A percentile compares a stretch with the other conserved stretches of the same genome.
Evolutionary conservation across 805 yeast genomes (phyloP).

Genomic region (Candida wancherniae): DNA sequence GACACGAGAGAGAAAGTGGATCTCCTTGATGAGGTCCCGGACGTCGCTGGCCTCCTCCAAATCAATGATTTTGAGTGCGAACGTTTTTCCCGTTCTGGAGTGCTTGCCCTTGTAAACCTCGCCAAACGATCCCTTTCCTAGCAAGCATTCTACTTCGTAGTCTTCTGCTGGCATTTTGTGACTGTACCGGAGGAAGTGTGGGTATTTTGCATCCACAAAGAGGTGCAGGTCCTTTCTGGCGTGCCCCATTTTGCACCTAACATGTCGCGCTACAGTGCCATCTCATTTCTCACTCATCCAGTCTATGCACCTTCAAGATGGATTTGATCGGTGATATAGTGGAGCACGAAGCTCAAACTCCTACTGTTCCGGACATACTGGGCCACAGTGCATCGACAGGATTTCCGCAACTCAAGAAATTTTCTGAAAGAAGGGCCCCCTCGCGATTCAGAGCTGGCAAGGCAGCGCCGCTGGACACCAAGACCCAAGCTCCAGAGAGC

Average conservation of each 20-base stretch:
- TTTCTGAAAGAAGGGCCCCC: conserved; percentile 21
- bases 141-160: conserved; percentile 13
- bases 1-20: conserved; percentile 48
- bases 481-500: neutral
- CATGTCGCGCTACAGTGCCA: no score
- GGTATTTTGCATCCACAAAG: conserved; percentile 9
- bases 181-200: neutral
- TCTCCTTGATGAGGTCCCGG: conserved; percentile 67
- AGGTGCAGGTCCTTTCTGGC: no score
- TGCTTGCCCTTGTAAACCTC: conserved; percentile 65
- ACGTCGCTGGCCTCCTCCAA: conserved; percentile 74
- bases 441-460: conserved; percentile 9
- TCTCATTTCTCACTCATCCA: no score
- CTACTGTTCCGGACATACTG: conserved; percentile 18
- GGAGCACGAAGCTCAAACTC: conserved; percentile 47
- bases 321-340: conserved; percentile 70
- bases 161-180: conserved; percentile 14
- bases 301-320: conserved; percentile 32
- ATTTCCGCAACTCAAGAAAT: conserved; percentile 30
- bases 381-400: conserved; percentile 20
- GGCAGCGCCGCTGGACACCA: neutral
- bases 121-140: conserved; percentile 85
- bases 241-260: no score
- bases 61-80: conserved; percentile 85
- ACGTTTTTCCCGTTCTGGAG: conserved; percentile 35